phyloP scores from a whole-genome alignment of 768 basidiomycete species.

The Pisolithus orientalis region DNA sequence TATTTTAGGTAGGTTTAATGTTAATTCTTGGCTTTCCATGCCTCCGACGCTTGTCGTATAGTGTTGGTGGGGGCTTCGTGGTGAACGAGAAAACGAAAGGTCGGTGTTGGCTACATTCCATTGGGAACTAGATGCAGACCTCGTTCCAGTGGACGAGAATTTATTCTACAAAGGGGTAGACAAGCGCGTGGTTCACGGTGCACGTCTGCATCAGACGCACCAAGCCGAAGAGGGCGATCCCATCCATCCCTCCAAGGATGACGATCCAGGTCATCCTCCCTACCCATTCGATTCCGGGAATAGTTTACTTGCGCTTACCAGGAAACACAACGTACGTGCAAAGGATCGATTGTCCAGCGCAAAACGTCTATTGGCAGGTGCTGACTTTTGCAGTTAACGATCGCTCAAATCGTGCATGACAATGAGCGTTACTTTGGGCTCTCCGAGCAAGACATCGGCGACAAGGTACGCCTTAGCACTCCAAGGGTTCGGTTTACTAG shows the following conservation, averaged over 20 bases:
- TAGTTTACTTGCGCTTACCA: slow-evolving; percentile 67
- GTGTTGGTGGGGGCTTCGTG: slow-evolving; percentile 91
- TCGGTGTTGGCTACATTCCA: slow-evolving; percentile 27
- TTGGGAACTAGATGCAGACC: slow-evolving; percentile 2
- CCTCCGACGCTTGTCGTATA: slow-evolving; percentile 13
- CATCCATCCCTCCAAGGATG: slow-evolving; percentile 3
- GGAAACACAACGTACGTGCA: slow-evolving; percentile 69
- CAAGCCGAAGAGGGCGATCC: slow-evolving; percentile 27
- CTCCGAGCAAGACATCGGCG: slow-evolving; percentile 65
- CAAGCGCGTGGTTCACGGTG: slow-evolving; percentile 72
- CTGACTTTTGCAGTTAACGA: slow-evolving; percentile 60
- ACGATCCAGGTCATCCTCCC: slow-evolving; percentile 55
- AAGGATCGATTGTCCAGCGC: neutral
- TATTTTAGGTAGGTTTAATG: slow-evolving; percentile 60
- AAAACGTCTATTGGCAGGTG: neutral
- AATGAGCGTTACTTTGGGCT: slow-evolving; percentile 83
- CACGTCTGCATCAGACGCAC: slow-evolving; percentile 66
- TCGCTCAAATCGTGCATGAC: slow-evolving; percentile 90
- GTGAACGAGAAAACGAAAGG: slow-evolving; percentile 93
- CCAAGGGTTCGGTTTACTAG: neutral
- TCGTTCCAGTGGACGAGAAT: slow-evolving; percentile 74
- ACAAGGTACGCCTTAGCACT: slow-evolving; percentile 43
- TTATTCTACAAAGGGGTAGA: slow-evolving; percentile 91
- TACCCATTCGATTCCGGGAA: slow-evolving; percentile 80
- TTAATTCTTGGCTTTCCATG: neutral